These are phyloP conservation scores for Hsuehochloa calcarea DNA, from an alignment of 176 grass and related monocot genomes.

Conservation along the genomic window DNA sequence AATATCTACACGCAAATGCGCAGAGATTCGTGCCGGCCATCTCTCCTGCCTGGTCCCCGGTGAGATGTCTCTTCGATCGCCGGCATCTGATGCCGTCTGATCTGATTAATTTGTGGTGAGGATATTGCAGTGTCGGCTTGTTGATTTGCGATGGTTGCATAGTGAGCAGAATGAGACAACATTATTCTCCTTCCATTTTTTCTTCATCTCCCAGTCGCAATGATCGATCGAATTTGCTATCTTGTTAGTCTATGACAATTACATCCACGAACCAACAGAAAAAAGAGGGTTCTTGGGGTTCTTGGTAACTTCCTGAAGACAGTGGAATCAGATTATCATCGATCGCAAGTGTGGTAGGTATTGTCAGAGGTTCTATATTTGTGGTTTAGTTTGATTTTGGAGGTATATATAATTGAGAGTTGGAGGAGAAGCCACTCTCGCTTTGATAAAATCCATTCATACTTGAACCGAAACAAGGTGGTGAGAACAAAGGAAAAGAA, in stretches of 20 bases:
- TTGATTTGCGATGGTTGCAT: not conserved
- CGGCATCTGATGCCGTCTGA: not conserved
- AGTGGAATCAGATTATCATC: not conserved
- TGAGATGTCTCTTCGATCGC: too few species aligned
- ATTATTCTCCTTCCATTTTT: not conserved
- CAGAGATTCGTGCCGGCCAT: not conserved
- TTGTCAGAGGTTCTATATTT: not conserved
- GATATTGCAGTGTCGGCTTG: not conserved
- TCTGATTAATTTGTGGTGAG: not conserved
- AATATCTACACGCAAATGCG: not conserved
- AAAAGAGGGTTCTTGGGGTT: not conserved
- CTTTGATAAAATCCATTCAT: conserved; percentile 8
- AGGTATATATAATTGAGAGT: not conserved
- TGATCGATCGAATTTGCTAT: not conserved
- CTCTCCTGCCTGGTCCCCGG: not conserved
- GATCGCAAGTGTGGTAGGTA: not conserved
- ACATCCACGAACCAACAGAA: not conserved
- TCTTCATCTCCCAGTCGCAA: too few species aligned
- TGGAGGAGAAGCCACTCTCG: not conserved
- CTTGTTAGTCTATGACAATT: not conserved
- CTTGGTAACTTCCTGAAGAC: not conserved
- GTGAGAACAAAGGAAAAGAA: not conserved
- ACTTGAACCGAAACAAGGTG: not conserved
- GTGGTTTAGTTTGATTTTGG: not conserved
- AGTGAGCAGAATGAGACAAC: not conserved